Evolutionary conservation across 2,329 filamentous ascomycete species (phyloP), one percentile per base, ranked within the genome.

Genomic region (Colletotrichum kahawae): DNA sequence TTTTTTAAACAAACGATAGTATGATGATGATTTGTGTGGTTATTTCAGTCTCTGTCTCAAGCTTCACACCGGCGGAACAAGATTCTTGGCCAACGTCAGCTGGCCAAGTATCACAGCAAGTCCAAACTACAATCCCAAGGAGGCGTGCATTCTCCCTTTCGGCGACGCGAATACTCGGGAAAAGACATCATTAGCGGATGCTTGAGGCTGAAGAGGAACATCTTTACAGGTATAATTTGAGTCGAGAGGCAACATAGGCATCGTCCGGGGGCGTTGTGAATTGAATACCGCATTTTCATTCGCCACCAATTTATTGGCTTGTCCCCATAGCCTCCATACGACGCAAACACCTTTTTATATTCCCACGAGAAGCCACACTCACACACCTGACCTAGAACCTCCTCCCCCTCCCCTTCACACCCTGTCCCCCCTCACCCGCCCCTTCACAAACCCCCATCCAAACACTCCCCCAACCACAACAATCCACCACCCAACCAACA

Each of bases 401-500:
- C 21, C 24, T 5, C 24, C 1, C 4, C 1, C 5, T 27, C 51
- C 21, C 14, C 5, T 13, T 54, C 21, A 12, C 10, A 33, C 16
- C 5, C 9, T 29, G 27, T 18, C 27, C 29, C 7, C 4, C 62
- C 0, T 43, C 66, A 34, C 16, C 27, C 7, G 3, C 5, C 34
- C 38, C 38, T 10, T 36, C 34, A 36, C 10, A 16, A 6, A 7
- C 7, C 31, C 21, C 51, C 31, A 63, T 6, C 65, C 56, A 70
- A 65, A 31, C 18, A 57, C 18, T 14, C 72, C 67, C 48, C 62
- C 69, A 48, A 72, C 77, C 7, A 65, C 57, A 4, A 21, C 36
- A 12, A 77, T 66, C 63, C 79, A 75, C 16, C 76, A 79, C 16
- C 77, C 13, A 4, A 82, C 82, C 2, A 85, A 38, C 71, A 82